Evolutionary conservation across 345 rosid genomes (phyloP).

Genomic region (Excoecaria agallocha): DNA sequence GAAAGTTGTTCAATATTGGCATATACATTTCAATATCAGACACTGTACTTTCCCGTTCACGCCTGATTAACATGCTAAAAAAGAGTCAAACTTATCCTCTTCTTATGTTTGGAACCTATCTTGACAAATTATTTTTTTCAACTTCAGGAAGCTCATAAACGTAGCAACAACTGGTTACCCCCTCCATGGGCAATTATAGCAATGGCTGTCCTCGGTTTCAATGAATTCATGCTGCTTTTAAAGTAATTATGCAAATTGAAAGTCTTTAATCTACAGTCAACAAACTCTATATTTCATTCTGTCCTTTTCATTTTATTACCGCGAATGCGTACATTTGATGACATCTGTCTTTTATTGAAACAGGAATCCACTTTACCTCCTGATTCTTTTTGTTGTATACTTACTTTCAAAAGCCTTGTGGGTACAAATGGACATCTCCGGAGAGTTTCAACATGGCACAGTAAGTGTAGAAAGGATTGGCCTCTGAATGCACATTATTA

Average conservation of each 20-base stretch:
- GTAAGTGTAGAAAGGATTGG: conserved; percentile 38
- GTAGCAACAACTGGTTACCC: conserved; percentile 67
- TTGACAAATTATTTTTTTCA: conserved; percentile 6
- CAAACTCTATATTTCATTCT: not conserved
- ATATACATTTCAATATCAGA: no score
- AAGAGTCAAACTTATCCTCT: not conserved
- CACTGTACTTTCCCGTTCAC: not conserved
- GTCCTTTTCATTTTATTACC: not conserved
- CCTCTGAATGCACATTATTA: not conserved
- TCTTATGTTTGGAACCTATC: conserved; percentile 5
- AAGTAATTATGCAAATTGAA: conserved; percentile 35
- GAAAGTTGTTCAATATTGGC: not conserved
- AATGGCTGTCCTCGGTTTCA: conserved; percentile 64
- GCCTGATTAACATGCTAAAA: not conserved
- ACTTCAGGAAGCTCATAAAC: conserved; percentile 63
- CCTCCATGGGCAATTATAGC: conserved; percentile 69
- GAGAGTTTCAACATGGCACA: conserved; percentile 62
- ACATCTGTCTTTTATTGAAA: conserved; percentile 24
- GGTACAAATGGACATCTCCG: conserved; percentile 65
- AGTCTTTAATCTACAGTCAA: not conserved
- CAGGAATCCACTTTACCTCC: conserved; percentile 79
- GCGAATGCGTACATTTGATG: not conserved
- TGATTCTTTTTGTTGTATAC: conserved; percentile 53
- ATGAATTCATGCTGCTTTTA: conserved; percentile 71
- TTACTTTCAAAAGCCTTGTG: conserved; percentile 64